Conservation (phyloP, 129 eudicot genomes). For the Lactuca saligna region DNA sequence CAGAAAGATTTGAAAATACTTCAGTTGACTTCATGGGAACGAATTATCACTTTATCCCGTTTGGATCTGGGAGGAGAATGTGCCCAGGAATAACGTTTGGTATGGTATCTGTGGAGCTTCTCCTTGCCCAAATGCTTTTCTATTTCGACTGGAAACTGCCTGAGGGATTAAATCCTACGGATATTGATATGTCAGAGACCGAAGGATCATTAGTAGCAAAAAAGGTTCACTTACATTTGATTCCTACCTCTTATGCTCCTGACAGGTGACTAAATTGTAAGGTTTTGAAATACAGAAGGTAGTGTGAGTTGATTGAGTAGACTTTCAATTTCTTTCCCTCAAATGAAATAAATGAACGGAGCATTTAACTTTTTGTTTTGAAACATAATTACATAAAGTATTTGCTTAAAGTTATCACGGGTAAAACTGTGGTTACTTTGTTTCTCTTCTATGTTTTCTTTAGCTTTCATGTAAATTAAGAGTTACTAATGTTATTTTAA, state of each 20-base stretch:
- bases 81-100: conserved; percentile 25
- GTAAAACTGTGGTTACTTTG: no score
- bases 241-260: conserved; percentile 1
- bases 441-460: no score
- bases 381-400: no score
- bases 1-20: conserved; percentile 26
- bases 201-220: not conserved
- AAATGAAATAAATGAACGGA: not conserved
- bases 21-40: conserved; percentile 15
- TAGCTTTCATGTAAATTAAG: no score
- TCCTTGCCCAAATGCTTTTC: conserved; percentile 16
- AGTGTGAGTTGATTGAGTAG: not conserved
- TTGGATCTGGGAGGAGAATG: conserved; percentile 32
- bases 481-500: no score
- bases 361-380: not conserved
- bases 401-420: no score
- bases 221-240: conserved; percentile 13
- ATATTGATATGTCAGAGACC: conserved; percentile 18
- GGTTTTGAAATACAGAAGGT: not conserved
- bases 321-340: not conserved
- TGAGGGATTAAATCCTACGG: not conserved
- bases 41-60: conserved; percentile 22
- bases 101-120: not conserved
- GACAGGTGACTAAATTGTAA: not conserved
- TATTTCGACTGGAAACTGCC: conserved; percentile 24